Conservation (phyloP, 208 protist species). For the Acanthamoeba castellanii region DNA sequence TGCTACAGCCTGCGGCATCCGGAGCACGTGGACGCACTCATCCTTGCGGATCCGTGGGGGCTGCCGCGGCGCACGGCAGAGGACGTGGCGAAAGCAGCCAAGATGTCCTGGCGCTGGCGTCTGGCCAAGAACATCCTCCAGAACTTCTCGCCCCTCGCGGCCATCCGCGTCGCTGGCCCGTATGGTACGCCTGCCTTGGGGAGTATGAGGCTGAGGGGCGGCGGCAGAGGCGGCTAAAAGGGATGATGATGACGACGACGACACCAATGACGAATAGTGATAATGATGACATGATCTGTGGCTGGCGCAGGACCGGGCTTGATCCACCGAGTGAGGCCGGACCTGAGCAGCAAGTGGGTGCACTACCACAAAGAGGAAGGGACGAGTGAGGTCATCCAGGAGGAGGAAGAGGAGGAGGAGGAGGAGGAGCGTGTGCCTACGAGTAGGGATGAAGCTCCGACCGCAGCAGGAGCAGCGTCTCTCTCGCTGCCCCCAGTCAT, state of each 20-base stretch:
- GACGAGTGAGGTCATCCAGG: not conserved
- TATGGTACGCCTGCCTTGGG: constrained; percentile 1
- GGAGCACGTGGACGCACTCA: constrained; percentile 13
- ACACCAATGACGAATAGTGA: no score
- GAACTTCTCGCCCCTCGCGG: constrained; percentile 44
- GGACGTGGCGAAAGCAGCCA: not conserved
- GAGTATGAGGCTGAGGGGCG: not conserved
- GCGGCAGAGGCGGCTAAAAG: no score
- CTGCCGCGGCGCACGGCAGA: not conserved
- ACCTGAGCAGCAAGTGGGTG: constrained; percentile 3
- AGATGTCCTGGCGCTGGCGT: constrained; percentile 60
- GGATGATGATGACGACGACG: no score
- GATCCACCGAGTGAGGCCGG: constrained; percentile 26
- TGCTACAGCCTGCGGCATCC: constrained; percentile 72
- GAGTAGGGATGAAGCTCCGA: not conserved
- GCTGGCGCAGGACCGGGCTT: not conserved
- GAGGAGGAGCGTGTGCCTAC: no score
- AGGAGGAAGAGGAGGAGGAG: no score
- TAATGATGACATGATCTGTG: no score
- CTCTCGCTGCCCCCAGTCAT: constrained; percentile 12
- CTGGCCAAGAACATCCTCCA: constrained; percentile 1
- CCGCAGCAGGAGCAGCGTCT: not conserved
- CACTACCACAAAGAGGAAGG: constrained; percentile 32
- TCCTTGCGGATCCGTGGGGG: constrained; percentile 76
- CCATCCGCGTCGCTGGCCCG: constrained; percentile 30